phyloP scores from a whole-genome alignment of 371 early-diverging fungal genomes.

The Zopfochytrium polystomum region DNA sequence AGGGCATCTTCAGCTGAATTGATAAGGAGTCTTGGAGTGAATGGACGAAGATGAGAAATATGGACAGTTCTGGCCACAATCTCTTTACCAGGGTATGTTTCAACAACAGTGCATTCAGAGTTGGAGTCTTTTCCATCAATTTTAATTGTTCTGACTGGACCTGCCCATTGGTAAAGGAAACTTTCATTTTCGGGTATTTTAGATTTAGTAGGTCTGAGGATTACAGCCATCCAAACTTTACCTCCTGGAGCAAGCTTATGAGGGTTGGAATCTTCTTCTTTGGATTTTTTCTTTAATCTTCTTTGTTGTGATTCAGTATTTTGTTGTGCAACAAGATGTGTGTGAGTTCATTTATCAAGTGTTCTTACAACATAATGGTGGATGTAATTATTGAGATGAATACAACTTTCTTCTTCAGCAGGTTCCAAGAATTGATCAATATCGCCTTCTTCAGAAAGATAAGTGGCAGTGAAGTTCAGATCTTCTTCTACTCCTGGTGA shows the following conservation, averaged over 20 bases:
- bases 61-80: slow-evolving; percentile 9
- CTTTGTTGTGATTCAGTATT: no score
- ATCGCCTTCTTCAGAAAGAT: no score
- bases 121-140: slow-evolving; percentile 1
- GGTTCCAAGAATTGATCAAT: no score
- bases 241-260: background rate
- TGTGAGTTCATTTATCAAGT: background rate
- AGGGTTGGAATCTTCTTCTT: background rate
- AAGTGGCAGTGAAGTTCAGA: no score
- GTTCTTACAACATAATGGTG: background rate
- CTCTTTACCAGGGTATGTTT: slow-evolving; percentile 11
- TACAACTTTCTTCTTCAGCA: background rate
- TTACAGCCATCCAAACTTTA: no score
- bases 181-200: no score
- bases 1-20: slow-evolving; percentile 2
- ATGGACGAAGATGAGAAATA: slow-evolving; percentile 4
- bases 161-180: no score
- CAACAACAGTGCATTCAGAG: slow-evolving; percentile 7
- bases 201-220: no score
- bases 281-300: no score
- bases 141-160: slow-evolving; percentile 9
- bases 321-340: no score
- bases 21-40: background rate
- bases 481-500: no score
- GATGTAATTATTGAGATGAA: background rate